These are phyloP conservation scores for Thermochaetoides dissita DNA, from an alignment of 2,329 filamentous ascomycete species.

Conservation along the genomic window DNA sequence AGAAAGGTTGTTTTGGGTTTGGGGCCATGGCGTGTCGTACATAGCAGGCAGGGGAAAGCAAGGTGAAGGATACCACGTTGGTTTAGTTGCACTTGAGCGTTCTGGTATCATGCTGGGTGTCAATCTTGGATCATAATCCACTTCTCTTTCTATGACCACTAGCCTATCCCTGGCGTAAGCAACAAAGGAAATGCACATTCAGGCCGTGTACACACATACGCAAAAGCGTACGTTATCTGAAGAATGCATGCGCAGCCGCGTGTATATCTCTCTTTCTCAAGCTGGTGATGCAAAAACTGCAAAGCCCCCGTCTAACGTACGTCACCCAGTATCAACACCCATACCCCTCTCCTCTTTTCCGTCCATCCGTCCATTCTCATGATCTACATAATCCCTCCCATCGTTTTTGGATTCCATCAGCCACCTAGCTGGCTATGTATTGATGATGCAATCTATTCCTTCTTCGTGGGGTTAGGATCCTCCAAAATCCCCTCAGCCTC, in stretches of 20 bases:
- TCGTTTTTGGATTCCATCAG: neutral
- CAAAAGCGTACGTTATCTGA: no score
- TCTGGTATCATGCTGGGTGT: no score
- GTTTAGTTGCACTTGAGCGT: no score
- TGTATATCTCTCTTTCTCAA: neutral
- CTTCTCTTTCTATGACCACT: no score
- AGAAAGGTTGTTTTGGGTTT: constrained; percentile 1
- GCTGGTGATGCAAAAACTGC: no score
- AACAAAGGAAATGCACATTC: neutral
- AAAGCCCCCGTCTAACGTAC: no score
- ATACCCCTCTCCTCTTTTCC: neutral
- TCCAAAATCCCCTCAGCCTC: constrained; percentile 89
- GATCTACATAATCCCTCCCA: no score
- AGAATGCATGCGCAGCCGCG: neutral
- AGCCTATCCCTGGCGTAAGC: no score
- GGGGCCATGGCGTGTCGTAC: neutral
- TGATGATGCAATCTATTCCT: constrained; percentile 25
- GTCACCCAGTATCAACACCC: no score
- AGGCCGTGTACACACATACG: no score
- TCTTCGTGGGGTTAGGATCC: constrained; percentile 47
- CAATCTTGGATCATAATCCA: no score
- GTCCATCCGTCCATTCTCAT: neutral
- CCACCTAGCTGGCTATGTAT: neutral
- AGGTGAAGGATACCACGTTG: no score
- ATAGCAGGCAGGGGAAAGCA: neutral